These are phyloP conservation scores for Geoglossum cookeanum DNA, from an alignment of 2,329 filamentous ascomycete species.

Conservation along the genomic window DNA sequence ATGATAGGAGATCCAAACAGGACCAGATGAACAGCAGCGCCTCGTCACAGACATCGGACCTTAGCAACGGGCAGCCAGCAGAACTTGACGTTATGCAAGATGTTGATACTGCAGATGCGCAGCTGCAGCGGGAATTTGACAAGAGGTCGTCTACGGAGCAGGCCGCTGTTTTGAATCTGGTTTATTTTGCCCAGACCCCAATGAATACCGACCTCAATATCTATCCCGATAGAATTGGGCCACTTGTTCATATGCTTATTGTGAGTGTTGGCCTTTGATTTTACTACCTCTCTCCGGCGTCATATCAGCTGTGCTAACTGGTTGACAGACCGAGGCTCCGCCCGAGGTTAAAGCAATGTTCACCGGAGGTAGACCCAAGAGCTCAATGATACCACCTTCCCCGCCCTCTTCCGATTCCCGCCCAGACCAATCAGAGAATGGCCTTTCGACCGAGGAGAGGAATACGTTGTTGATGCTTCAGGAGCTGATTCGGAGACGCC, in stretches of 20 bases:
- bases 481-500: constrained; percentile 17
- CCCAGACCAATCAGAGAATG: constrained; percentile 12
- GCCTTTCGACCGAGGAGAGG: neutral
- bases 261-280: constrained; percentile 30
- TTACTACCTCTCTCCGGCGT: constrained; percentile 12
- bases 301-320: neutral
- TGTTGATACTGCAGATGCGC: constrained; percentile 4
- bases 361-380: constrained; percentile 12
- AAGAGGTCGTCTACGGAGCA: constrained; percentile 38
- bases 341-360: constrained; percentile 22
- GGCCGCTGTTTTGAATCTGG: constrained; percentile 45
- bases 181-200: constrained; percentile 31
- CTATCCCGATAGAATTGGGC: constrained; percentile 22
- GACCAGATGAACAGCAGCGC: constrained; percentile 9
- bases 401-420: constrained; percentile 4
- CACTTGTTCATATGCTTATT: constrained; percentile 39
- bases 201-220: constrained; percentile 28
- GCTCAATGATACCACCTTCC: constrained; percentile 9
- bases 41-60: constrained; percentile 10
- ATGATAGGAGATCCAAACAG: neutral
- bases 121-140: constrained; percentile 19
- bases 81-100: neutral
- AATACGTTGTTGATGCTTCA: constrained; percentile 13
- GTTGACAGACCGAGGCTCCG: constrained; percentile 22
- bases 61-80: neutral